A percentile compares a stretch with the other conserved stretches of the same genome.
These are phyloP conservation scores for Chaetomium olivaceum DNA, from an alignment of 2,329 filamentous ascomycete species.

Conservation along the genomic window DNA sequence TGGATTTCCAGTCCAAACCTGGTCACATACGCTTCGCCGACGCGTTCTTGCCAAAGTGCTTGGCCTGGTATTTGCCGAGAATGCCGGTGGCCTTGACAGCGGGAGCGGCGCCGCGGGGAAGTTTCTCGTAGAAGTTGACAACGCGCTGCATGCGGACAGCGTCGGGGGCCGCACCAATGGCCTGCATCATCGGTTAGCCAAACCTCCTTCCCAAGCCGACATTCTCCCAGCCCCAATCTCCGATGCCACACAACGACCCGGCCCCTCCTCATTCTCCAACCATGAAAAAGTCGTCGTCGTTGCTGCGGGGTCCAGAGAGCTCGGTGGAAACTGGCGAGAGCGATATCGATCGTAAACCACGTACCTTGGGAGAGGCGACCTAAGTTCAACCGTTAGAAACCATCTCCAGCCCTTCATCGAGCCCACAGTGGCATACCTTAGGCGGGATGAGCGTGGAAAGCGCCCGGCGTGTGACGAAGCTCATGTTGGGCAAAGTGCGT, in stretches of 20 bases:
- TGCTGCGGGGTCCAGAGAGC: constrained; percentile 6
- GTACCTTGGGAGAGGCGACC: constrained; percentile 84
- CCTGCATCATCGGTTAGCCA: constrained; percentile 53
- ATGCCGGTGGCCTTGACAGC: constrained; percentile 79
- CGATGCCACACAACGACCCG: neutral
- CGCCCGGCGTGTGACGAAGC: constrained; percentile 84
- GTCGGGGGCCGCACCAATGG: constrained; percentile 91
- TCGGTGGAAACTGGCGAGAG: constrained; percentile 1
- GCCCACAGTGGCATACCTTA: constrained; percentile 66
- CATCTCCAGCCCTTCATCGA: neutral
- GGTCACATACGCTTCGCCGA: constrained; percentile 77
- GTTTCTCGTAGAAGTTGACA: constrained; percentile 98
- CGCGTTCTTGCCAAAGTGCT: constrained; percentile 94
- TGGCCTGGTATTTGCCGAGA: constrained; percentile 82
- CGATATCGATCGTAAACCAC: constrained; percentile 39
- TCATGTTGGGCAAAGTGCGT: constrained; percentile 68
- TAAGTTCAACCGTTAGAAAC: constrained; percentile 39
- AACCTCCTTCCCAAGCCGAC: neutral
- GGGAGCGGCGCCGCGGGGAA: constrained; percentile 88
- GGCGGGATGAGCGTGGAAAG: constrained; percentile 98
- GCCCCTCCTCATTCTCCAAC: neutral
- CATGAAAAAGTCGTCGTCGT: neutral
- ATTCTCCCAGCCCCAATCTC: neutral
- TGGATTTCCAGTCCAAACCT: neutral
- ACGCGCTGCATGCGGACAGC: constrained; percentile 97